Evolutionary conservation across 75 land plant genomes (phyloP).

Genomic region (Selaginella tamariscina): DNA sequence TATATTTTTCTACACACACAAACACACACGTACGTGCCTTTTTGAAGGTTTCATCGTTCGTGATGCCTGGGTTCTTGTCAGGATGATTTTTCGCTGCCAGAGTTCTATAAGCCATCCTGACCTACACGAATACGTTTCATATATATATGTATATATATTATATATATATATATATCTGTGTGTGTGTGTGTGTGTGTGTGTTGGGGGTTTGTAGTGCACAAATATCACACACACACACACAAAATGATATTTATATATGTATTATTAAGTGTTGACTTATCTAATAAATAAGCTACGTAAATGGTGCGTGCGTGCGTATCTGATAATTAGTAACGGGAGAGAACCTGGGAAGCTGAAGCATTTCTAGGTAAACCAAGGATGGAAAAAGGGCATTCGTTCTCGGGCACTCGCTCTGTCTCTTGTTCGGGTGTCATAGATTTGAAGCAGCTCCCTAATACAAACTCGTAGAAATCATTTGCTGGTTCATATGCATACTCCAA

Average conservation of each 20-base stretch:
- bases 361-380: constrained; percentile 22
- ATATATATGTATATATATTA: too few relatives aligned
- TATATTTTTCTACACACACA: background rate
- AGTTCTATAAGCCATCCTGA: constrained; percentile 20
- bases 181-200: too few relatives aligned
- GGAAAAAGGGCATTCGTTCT: constrained; percentile 20
- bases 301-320: too few relatives aligned
- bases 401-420: background rate
- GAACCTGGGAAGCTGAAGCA: constrained; percentile 24
- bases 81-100: constrained; percentile 27
- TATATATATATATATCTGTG: too few relatives aligned
- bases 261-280: too few relatives aligned
- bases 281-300: too few relatives aligned
- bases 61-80: constrained; percentile 14
- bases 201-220: too few relatives aligned
- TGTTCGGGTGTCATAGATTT: background rate
- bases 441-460: constrained; percentile 16
- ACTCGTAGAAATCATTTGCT: constrained; percentile 23
- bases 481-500: constrained; percentile 29
- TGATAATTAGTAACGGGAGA: constrained; percentile 3
- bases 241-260: too few relatives aligned
- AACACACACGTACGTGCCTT: background rate
- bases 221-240: too few relatives aligned
- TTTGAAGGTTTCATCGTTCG: background rate
- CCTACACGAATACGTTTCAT: constrained; percentile 17